Base-by-base conservation (phyloP, 2,329 filamentous ascomycete species). In the Aspergillus chevalieri region DNA sequence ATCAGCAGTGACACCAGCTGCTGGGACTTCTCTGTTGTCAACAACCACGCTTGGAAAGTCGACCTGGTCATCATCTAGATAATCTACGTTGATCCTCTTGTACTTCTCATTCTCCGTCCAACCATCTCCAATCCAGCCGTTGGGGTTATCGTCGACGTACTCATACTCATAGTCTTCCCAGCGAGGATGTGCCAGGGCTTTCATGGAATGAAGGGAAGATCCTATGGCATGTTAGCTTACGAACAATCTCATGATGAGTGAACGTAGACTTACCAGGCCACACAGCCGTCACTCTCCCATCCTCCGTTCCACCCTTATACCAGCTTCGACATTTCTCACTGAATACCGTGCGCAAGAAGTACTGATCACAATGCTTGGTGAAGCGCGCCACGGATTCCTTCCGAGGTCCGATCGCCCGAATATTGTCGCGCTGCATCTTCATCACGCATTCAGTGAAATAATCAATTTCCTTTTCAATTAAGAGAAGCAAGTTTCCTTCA, bases 151-250 rank as follows among this genome's bases (percentile, higher is more conserved):
- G 30, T 64, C 60, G n/a, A 65, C 50, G 50, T 72, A 71, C 38
- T 64, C 57, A 48, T 71, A 69, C 26, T 65, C 57, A 47, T 61
- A 71, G 51, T 71, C 68, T 45, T 72, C 69, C 68, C 67, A 71
- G 8, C 67, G 58, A 4, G 68, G 67, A 34, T 66, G 55, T 4
- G 58, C 53, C 12, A 71, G 55, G 3, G 59, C 60, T 47, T 69
- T 63, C 53, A 68, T 62, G 7, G 68, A 61, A 52, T 72, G 68
- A 21, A 71, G 58, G 2, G 67, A 67, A 1, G 64, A 68, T 2
- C 65, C 65, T 68, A 41, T 10, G 10, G 47, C 24, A 57, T 34
- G 30, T 49, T 24, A 51, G 47, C 12, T 41, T 22, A 14, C 3
- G 24, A 47, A 52, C 36, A 47, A 38, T 38, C 39, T 42, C 14